Conservation (phyloP, 2,329 filamentous ascomycete species). For the Magnaporthales sp. region DNA sequence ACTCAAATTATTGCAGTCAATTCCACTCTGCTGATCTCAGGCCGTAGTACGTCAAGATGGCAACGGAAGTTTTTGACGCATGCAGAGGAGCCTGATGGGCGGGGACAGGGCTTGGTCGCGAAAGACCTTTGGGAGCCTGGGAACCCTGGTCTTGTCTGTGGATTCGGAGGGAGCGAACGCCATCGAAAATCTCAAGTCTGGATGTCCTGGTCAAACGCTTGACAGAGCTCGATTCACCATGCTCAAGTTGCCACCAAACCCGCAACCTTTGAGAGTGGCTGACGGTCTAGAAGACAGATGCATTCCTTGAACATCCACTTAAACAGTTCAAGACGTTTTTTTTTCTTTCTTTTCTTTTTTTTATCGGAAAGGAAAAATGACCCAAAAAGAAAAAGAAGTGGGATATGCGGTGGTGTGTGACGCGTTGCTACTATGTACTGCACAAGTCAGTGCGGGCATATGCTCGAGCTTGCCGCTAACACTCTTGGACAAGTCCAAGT, state of each 20-base stretch:
- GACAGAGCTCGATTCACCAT: not conserved
- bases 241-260: not conserved
- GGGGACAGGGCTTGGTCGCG: not conserved
- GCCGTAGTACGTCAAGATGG: not conserved
- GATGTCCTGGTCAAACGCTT: not conserved
- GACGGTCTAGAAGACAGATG: too few species aligned
- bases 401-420: not conserved
- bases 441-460: not conserved
- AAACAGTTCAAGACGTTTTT: too few species aligned
- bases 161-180: not conserved
- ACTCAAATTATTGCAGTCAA: not conserved
- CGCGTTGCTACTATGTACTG: not conserved
- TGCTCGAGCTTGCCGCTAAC: not conserved
- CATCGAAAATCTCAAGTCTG: not conserved
- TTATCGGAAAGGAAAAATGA: not conserved
- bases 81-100: not conserved
- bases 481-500: not conserved
- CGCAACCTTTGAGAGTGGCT: not conserved
- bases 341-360: not conserved
- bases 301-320: too few species aligned
- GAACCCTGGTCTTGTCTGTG: not conserved
- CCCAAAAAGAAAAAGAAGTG: not conserved
- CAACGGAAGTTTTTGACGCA: not conserved
- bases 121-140: not conserved
- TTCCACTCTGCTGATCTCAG: not conserved